Evolutionary conservation across 2,329 filamentous ascomycete species (phyloP).

Genomic region (Fusarium pseudonygamai): DNA sequence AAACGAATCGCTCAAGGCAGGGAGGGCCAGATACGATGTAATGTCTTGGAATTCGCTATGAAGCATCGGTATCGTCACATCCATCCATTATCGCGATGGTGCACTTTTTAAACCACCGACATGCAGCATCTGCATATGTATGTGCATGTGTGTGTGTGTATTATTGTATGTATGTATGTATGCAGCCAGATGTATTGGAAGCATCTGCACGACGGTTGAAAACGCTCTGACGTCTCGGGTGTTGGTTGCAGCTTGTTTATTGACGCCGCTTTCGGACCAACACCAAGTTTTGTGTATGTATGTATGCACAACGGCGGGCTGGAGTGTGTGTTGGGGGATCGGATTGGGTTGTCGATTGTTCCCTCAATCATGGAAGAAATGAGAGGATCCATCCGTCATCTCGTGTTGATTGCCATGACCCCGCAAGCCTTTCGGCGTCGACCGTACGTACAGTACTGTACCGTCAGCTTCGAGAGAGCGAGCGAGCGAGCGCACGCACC

Average conservation of each 20-base stretch:
- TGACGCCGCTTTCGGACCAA: slow-evolving; percentile 13
- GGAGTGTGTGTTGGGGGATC: not conserved
- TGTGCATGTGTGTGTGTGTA: not conserved
- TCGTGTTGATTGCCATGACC: slow-evolving; percentile 44
- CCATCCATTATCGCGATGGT: not conserved
- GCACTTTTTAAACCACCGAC: not conserved
- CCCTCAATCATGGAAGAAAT: slow-evolving; percentile 32
- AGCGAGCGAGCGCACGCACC: slow-evolving; percentile 19
- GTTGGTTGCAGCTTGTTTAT: not conserved
- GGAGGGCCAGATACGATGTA: slow-evolving; percentile 18
- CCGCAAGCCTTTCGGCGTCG: slow-evolving; percentile 41
- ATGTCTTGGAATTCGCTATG: slow-evolving; percentile 5
- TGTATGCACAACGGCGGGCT: slow-evolving; percentile 8
- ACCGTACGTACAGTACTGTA: slow-evolving; percentile 34
- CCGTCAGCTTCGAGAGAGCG: slow-evolving; percentile 13
- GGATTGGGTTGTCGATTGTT: not conserved
- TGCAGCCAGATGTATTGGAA: not conserved
- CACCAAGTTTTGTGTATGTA: not conserved
- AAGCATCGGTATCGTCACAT: not conserved
- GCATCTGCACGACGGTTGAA: slow-evolving; percentile 32
- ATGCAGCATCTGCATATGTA: not conserved
- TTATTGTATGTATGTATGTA: not conserved
- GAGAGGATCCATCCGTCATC: slow-evolving; percentile 45
- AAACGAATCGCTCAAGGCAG: slow-evolving; percentile 29
- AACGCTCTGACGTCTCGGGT: slow-evolving; percentile 6